These are phyloP conservation scores for Aspergillus sp. DNA, from an alignment of 2,329 filamentous ascomycete species.

Conservation along the genomic window DNA sequence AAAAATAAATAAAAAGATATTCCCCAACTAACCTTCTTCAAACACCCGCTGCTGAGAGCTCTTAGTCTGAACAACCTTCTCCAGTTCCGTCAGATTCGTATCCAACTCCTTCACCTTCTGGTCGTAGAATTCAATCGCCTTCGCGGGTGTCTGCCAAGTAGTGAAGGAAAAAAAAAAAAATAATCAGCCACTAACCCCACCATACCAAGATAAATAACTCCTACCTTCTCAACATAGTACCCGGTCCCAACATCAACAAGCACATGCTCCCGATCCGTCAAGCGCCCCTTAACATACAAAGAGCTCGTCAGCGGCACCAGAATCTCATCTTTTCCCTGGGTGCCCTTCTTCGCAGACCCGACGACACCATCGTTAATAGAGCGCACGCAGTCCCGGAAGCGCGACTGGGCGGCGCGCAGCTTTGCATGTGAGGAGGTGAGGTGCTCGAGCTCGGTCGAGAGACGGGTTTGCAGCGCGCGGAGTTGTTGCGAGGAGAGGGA, in stretches of 20 bases:
- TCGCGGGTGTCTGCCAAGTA: conserved; percentile 48
- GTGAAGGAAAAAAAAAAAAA: background rate
- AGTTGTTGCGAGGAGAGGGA: conserved; percentile 82
- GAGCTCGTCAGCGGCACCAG: conserved; percentile 95
- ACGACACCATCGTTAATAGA: conserved; percentile 66
- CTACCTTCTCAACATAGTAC: conserved; percentile 89
- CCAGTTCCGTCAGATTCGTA: conserved; percentile 65
- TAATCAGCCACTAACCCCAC: conserved; percentile 4
- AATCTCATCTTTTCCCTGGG: conserved; percentile 52
- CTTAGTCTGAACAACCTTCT: conserved; percentile 71
- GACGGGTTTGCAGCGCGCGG: conserved; percentile 87
- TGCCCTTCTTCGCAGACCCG: conserved; percentile 35
- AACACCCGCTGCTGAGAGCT: conserved; percentile 80
- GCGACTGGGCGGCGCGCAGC: conserved; percentile 82
- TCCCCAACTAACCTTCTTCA: conserved; percentile 69
- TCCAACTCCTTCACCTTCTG: conserved; percentile 66
- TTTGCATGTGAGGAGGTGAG: conserved; percentile 87
- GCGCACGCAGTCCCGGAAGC: conserved; percentile 85
- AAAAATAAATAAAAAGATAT: background rate
- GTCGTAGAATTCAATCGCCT: conserved; percentile 67
- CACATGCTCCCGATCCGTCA: conserved; percentile 73
- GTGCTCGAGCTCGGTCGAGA: conserved; percentile 94
- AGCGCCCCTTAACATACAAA: conserved; percentile 83
- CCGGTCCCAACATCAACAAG: conserved; percentile 92
- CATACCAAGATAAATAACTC: conserved; percentile 1